Evolutionary conservation across 768 basidiomycete genomes (phyloP), one percentile per base, ranked within the genome.

Genomic region (Rhizopogon salebrosus): DNA sequence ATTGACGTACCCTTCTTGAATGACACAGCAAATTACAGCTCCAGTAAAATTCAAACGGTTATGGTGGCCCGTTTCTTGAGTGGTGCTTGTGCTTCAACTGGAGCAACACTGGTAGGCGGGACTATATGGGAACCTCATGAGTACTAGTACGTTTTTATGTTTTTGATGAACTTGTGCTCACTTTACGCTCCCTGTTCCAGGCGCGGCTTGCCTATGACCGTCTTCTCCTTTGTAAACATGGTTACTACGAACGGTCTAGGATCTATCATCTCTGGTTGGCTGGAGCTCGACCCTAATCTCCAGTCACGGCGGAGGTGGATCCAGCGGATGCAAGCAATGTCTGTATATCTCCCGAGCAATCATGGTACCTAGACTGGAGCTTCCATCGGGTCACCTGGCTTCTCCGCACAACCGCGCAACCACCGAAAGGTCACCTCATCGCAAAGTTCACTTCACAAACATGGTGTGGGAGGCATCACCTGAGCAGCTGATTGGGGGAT

Each of bases 21-120:
- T n/a, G n/a, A n/a, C n/a, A n/a, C 4, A 51, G 13, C 5, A 13
- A 16, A 26, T 48, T 29, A 1, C 54, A 74, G 73, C 40, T 62
- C 73, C 3, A 57, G 65, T 48, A 74, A 75, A 38, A 73, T 88
- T 3, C 74, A 81, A 49, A 80, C 79, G 0, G 80, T 87, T 6
- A 75, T 85, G 22, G 54, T 84, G 35, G 81, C 75, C 0, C 77
- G 86, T n/a, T 79, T 86, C 54, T 62, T 89, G 2, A 79, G 80
- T 49, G 86, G 85, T 7, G 78, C 76, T 0, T 82, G 80, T 60
- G 85, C 80, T 0, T 85, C 85, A 1, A 85, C 84, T 0, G 81
- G 80, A 27, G 74, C 84, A 0, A 82, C 83, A 0, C 81, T 87
- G 78, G 86, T 86, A 13, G 84, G 83, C 8, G 85, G 86, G 23